Evolutionary conservation across 352 stramenopile species (phyloP), one percentile per base, ranked within the genome.

Genomic region (Globisporangium ultimum): DNA sequence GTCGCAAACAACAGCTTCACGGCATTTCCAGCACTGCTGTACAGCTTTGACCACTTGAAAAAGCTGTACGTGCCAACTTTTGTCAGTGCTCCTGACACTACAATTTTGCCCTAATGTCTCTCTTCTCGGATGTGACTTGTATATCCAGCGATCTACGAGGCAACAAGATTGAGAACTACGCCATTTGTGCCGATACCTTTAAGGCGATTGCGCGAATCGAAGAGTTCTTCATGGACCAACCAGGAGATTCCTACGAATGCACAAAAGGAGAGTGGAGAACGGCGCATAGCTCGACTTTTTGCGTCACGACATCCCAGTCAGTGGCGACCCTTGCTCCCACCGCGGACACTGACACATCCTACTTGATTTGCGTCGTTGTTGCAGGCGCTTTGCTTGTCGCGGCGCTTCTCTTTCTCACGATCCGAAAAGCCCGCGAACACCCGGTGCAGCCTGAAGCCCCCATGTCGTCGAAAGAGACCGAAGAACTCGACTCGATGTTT

Each of bases 381-480:
- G 70, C 50, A 12, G 71, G 67, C 15, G 77, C 67, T 36, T 43
- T 84, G 17, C 52, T 82, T 17, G 70, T 84, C 1, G 74, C 66
- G 18, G 59, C 73, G 14, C 58, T 83, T 38, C 60, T 83, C 20
- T 80, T 83, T 46, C 59, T 81, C 34, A 70, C 74, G 17, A 65
- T 78, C 32, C 65, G 68, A 9, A 68, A 83, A 32, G 24, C 24
- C 24, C 24, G 24, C 24, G 24, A 32, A 5, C 24, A 32, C 24
- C 24, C 24, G 24, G 24, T 5, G 24, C 24, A 32, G 24, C 24
- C 24, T 32, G 24, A 5, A 32, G 24, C 2, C 5, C 41, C 70
- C 70, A 2, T 68, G 73, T 41, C 58, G 53, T 15, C 53, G 68
- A 61, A 68, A 68, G 40, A 61, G 65, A 7, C 60, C 50, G 67